These are phyloP conservation scores for Digitaria exilis DNA, from an alignment of 202 grass and related monocot genomes.

Conservation along the genomic window DNA sequence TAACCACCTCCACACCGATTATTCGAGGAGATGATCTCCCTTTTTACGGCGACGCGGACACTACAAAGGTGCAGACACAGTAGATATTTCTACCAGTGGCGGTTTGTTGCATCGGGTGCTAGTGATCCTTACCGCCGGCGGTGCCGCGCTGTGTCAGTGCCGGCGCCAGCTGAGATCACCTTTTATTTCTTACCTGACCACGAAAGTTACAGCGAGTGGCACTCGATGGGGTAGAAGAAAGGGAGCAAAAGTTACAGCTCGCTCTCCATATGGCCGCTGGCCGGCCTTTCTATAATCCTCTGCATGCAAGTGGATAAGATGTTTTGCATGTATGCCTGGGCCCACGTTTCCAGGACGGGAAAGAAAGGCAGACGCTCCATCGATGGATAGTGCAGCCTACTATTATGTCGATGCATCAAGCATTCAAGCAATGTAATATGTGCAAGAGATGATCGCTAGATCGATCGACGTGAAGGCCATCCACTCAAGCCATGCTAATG, in stretches of 20 bases:
- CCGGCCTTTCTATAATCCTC: constrained; percentile 39
- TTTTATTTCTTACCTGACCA: constrained; percentile 18
- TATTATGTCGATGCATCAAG: constrained; percentile 16
- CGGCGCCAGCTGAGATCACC: neutral
- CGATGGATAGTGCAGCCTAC: neutral
- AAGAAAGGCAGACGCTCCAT: neutral
- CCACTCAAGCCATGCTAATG: neutral
- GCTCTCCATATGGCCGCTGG: neutral
- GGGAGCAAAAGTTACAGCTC: constrained; percentile 22
- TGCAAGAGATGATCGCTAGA: neutral
- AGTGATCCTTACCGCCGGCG: neutral
- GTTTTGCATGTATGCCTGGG: neutral
- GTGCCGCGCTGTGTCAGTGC: neutral
- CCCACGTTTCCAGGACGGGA: constrained; percentile 5
- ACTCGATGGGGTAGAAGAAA: constrained; percentile 40
- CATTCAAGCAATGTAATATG: neutral
- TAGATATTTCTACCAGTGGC: neutral
- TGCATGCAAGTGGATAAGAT: constrained; percentile 48
- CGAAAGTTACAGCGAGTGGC: constrained; percentile 40
- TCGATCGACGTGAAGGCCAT: neutral
- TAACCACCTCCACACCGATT: constrained; percentile 24
- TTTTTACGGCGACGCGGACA: constrained; percentile 15
- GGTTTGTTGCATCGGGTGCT: constrained; percentile 2
- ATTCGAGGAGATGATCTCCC: neutral
- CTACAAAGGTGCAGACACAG: neutral